A percentile compares a stretch with the other conserved stretches of the same genome.
Conservation (phyloP, 192 early-diverging fungal genomes). For the Funneliformis geosporum region DNA sequence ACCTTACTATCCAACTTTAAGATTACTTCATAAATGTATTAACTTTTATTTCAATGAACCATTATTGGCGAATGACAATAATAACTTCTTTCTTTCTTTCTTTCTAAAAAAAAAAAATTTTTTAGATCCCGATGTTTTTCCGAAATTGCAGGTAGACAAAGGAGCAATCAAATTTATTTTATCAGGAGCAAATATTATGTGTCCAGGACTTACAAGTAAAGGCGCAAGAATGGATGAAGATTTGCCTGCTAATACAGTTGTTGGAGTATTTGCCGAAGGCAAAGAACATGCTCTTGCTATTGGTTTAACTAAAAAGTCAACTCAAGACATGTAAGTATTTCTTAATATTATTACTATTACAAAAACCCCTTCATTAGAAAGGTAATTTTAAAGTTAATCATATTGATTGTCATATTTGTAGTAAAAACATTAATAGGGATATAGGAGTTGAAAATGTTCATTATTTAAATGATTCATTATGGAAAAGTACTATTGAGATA, state of each 20-base stretch:
- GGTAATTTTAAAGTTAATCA: no score
- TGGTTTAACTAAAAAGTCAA: slow-evolving; percentile 86
- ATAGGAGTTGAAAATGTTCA: slow-evolving; percentile 89
- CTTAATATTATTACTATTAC: slow-evolving; percentile 10
- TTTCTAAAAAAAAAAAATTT: slow-evolving; percentile 38
- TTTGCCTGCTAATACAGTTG: slow-evolving; percentile 70
- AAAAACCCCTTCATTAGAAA: no score
- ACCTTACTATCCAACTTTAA: slow-evolving; percentile 82
- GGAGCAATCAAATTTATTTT: slow-evolving; percentile 99
- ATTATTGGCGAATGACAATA: neutral
- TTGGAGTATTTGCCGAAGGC: slow-evolving; percentile 92
- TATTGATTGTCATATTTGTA: slow-evolving; percentile 35
- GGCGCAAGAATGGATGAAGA: slow-evolving; percentile 82
- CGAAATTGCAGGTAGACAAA: slow-evolving; percentile 87
- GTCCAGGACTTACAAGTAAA: slow-evolving; percentile 93
- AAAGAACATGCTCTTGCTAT: slow-evolving; percentile 94
- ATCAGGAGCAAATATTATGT: slow-evolving; percentile 98
- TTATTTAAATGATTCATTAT: slow-evolving; percentile 81
- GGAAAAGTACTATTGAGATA: slow-evolving; percentile 57
- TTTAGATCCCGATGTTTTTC: slow-evolving; percentile 92
- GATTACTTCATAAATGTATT: slow-evolving; percentile 87
- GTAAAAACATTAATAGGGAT: slow-evolving; percentile 82
- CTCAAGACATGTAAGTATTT: slow-evolving; percentile 78
- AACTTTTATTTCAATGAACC: neutral
- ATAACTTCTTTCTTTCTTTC: neutral